These are phyloP conservation scores for Dictyostelium capitatum DNA, from an alignment of 78 protist genomes.

Conservation along the genomic window DNA sequence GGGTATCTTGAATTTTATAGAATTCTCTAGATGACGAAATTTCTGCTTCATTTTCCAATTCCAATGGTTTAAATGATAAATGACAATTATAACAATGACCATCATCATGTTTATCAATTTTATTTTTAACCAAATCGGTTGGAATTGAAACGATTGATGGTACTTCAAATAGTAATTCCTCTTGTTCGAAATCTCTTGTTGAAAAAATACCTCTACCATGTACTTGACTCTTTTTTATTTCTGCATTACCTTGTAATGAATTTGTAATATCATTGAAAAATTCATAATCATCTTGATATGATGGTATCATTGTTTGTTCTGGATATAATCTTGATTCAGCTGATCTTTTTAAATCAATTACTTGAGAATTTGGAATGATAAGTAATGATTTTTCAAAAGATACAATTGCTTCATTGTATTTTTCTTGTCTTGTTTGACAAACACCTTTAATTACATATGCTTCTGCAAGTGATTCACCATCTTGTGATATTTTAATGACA, in stretches of 20 bases:
- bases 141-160: conserved; percentile 10
- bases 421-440: conserved; percentile 14
- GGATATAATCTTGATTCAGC: conserved; percentile 24
- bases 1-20: conserved; percentile 20
- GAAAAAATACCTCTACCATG: conserved; percentile 81
- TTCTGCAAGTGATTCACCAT: conserved; percentile 39
- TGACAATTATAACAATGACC: conserved; percentile 69
- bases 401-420: conserved; percentile 35
- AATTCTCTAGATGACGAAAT: conserved; percentile 39
- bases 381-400: conserved; percentile 27
- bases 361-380: background rate
- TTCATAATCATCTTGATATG: conserved; percentile 56
- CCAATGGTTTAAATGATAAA: conserved; percentile 31
- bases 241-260: background rate
- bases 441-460: conserved; percentile 39
- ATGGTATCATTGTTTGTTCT: conserved; percentile 19
- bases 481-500: conserved; percentile 15
- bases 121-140: background rate
- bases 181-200: conserved; percentile 58
- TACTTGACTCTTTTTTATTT: background rate
- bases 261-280: conserved; percentile 3
- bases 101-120: conserved; percentile 9
- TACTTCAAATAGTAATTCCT: conserved; percentile 58
- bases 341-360: conserved; percentile 14
- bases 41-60: conserved; percentile 20